Evolutionary conservation across 2,329 filamentous ascomycete genomes (phyloP), one percentile per base, ranked within the genome.

Genomic region (Zymoseptoria passerinii): DNA sequence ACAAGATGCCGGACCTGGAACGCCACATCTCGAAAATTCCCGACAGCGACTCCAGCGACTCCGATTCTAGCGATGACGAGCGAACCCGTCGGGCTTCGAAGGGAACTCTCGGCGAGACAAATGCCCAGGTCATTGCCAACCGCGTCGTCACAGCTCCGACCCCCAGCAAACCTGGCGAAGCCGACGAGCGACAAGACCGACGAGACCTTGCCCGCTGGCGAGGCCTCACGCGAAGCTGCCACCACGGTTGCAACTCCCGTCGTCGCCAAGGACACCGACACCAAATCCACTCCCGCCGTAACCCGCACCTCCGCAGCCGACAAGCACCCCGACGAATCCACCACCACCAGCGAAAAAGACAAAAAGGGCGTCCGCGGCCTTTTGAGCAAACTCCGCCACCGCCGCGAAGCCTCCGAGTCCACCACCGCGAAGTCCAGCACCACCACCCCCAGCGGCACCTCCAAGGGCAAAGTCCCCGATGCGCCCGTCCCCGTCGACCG

Each of bases 11-110:
- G 2, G 60, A 67, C 29, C 64, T 71, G n/a, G 70, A 71, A 51
- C 61, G 69, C 10, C 69, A 71, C 55, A 69, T 71, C 27, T 67
- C 68, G 3, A 54, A 61, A 23, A 69, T 72, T 50, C 63, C 62
- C 2, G 65, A 66, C 27, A 70, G 67, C 55, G 62, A 63, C 40
- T 52, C 61, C 8, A 60, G 58, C 28, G 65, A 65, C 20, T 63
- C 61, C 2, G 58, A 58, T 7, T 48, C 51, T 20, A 44, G 55
- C 50, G 52, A 57, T 29, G 55, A 57, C 19, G 56, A 58, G 40
- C 23, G 19, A 57, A 35, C 54, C 48, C 2, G 16, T 5, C 13
- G 20, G 4, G 16, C 35, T n/a, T 13, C 13, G 35, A 44, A 44
- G 13, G n/a, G n/a, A 16, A 28, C 20, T 49, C 19, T 54, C 2